Conservation (phyloP, 2,329 filamentous ascomycete species). For the Fusarium heterosporum region DNA sequence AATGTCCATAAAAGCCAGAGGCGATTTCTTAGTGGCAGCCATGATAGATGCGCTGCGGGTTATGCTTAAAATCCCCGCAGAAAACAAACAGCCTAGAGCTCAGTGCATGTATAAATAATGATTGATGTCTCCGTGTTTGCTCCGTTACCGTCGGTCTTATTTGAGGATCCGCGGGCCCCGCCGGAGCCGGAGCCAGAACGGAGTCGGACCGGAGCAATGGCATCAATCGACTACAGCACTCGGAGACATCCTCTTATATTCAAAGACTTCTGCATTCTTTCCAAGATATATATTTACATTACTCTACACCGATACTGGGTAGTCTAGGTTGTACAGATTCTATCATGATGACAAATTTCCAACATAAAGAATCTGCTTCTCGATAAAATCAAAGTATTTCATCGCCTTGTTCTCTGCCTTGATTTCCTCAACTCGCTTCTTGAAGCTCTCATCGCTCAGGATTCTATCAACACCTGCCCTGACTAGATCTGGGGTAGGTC, state of each 20-base stretch:
- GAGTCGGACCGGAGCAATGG: slow-evolving; percentile 4
- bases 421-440: slow-evolving; percentile 48
- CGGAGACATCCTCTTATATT: background rate
- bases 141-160: slow-evolving; percentile 21
- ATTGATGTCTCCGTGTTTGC: background rate
- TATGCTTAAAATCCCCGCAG: background rate
- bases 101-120: background rate
- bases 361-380: slow-evolving; percentile 39
- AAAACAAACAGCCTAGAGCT: background rate
- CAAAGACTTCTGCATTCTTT: no score
- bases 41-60: slow-evolving; percentile 32
- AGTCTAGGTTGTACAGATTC: background rate
- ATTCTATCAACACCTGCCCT: slow-evolving; percentile 49
- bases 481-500: slow-evolving; percentile 48
- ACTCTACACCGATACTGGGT: no score
- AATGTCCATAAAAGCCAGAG: slow-evolving; percentile 53
- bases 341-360: slow-evolving; percentile 3
- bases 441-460: slow-evolving; percentile 49
- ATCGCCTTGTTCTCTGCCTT: slow-evolving; percentile 51
- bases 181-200: slow-evolving; percentile 24
- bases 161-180: slow-evolving; percentile 31
- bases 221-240: background rate
- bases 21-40: slow-evolving; percentile 41
- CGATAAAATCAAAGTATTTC: slow-evolving; percentile 39
- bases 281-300: no score